Evolutionary conservation across 2,329 filamentous ascomycete species (phyloP), one percentile per base, ranked within the genome.

Genomic region (Fusarium globosum): DNA sequence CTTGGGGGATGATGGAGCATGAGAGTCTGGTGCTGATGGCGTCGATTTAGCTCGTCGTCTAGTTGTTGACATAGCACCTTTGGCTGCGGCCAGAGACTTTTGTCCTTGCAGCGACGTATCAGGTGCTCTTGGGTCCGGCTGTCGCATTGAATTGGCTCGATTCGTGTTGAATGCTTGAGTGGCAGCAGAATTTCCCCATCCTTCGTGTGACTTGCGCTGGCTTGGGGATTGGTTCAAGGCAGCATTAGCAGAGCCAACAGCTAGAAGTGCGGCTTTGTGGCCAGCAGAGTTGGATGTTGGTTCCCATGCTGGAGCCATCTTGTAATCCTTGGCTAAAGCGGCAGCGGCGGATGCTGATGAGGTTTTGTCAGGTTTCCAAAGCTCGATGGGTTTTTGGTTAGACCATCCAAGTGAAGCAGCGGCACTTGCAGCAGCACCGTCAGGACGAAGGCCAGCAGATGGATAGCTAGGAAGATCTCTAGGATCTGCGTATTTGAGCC

Each of bases 391-490:
- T 78, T 90, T 93, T 75, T 90, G 89, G 78, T 90, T 93, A 55
- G 89, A 87, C 86, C 94, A 93, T 57, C 94, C 94, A 51, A 96
- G 85, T 58, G 88, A 89, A 45, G 93, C 93, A 61, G 94, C 94
- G 62, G 93, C 90, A 73, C 92, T 89, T 68, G 93, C 94, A 64
- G 93, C 94, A 58, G 87, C 85, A 76, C 83, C 85, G 75, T 88
- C 85, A 49, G 85, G 76, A 61, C 81, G 83, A 65, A 94, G 86
- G 42, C 93, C 92, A 65, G 86, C 81, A 15, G 92, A 91, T 18
- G 94, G 93, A 77, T 88, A 96, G 78, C 92, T 93, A 42, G 94
- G 94, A 28, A 96, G 88, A 76, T 93, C 91, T 78, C 90, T 86
- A 48, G 93, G 89, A 77, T 89, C 88, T 68, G 93, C 93, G 85